A percentile compares a stretch with the other conserved stretches of the same genome.
Evolutionary conservation across 2,329 filamentous ascomycete species (phyloP).

Genomic region (Aspergillus fructus): DNA sequence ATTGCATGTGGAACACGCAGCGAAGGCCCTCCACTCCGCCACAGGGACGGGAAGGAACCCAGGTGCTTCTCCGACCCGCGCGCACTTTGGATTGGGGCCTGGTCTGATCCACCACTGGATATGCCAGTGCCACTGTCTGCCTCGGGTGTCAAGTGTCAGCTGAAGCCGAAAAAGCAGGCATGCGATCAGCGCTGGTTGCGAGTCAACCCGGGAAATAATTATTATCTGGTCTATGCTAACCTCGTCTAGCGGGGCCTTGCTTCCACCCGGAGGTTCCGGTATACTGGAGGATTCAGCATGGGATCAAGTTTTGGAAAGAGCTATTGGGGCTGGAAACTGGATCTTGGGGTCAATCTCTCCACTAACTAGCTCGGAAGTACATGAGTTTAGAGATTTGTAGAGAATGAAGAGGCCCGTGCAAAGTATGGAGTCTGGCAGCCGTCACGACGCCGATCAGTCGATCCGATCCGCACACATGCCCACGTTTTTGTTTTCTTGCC

Average conservation of each 20-base stretch:
- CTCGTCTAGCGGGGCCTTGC: not conserved
- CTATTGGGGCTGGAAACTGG: not conserved
- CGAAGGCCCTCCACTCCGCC: not conserved
- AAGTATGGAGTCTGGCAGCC: not conserved
- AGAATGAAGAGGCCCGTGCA: not conserved
- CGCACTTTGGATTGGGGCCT: not conserved
- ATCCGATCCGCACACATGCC: not conserved
- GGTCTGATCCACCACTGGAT: not conserved
- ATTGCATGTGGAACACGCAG: not conserved
- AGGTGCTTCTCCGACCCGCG: too few relatives aligned
- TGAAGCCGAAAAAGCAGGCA: not conserved
- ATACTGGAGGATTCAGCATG: not conserved
- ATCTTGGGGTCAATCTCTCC: not conserved
- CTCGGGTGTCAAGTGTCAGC: not conserved
- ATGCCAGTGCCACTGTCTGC: too few relatives aligned
- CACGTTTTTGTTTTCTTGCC: not conserved
- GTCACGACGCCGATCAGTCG: not conserved
- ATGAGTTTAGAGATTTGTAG: not conserved
- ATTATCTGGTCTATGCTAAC: not conserved
- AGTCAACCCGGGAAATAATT: not conserved
- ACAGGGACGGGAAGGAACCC: too few relatives aligned
- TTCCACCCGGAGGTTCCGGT: too few relatives aligned
- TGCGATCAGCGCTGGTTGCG: not conserved
- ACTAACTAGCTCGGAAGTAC: not conserved
- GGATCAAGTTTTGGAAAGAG: not conserved